Conservation (phyloP, 2,329 filamentous ascomycete genomes). For the Cladosporium velox region DNA sequence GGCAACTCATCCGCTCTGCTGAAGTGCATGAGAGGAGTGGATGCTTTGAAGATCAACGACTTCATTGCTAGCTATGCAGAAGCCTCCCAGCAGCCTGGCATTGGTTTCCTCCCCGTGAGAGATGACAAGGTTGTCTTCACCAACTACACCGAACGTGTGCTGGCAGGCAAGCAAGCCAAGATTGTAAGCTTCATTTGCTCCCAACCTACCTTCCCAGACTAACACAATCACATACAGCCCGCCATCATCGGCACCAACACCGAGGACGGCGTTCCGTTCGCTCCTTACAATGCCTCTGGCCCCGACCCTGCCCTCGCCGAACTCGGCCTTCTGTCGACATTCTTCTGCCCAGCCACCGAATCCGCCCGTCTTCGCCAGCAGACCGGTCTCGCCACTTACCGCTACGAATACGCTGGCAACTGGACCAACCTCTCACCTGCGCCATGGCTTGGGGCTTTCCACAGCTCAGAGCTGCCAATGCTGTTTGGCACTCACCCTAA, state of each 20-base stretch:
- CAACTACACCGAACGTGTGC: conserved; percentile 19
- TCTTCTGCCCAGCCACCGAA: conserved; percentile 25
- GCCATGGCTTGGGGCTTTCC: conserved; percentile 36
- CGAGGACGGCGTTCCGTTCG: conserved; percentile 29
- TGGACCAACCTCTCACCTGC: conserved; percentile 32
- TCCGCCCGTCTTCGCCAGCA: conserved; percentile 25
- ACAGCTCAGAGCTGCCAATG: conserved; percentile 36
- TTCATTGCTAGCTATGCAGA: conserved; percentile 38
- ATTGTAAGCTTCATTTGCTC: conserved; percentile 11
- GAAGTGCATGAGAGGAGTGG: conserved; percentile 41
- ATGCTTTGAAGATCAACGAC: conserved; percentile 34
- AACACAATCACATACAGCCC: conserved; percentile 14
- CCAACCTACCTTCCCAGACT: not conserved
- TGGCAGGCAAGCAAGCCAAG: conserved; percentile 19
- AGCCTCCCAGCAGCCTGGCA: conserved; percentile 30
- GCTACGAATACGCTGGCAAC: conserved; percentile 36
- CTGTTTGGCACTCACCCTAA: conserved; percentile 30
- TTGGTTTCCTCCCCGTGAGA: conserved; percentile 22
- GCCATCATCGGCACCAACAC: conserved; percentile 33
- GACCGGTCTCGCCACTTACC: conserved; percentile 27
- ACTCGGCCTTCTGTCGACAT: conserved; percentile 32
- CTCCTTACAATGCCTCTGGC: conserved; percentile 23
- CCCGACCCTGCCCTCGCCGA: conserved; percentile 18
- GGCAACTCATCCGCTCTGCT: conserved; percentile 34
- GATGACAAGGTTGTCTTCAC: conserved; percentile 16